phyloP scores from a whole-genome alignment of 441 rosid genomes.

The Erodium texanum region DNA sequence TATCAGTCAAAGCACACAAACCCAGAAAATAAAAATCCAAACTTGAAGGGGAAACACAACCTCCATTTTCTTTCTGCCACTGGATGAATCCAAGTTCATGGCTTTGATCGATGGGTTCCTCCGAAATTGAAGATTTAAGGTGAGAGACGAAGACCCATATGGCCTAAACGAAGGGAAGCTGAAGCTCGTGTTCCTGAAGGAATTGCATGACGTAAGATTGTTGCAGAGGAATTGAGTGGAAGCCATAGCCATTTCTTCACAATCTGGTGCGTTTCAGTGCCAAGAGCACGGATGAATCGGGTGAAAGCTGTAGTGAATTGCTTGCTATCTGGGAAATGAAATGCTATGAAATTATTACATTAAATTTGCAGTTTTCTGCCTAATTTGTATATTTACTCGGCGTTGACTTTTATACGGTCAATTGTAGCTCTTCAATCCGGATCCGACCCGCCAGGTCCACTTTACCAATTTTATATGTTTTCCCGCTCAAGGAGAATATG shows the following conservation, averaged over 20 bases:
- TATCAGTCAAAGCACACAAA: not conserved
- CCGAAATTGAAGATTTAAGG: slow-evolving; percentile 26
- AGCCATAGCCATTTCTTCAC: slow-evolving; percentile 23
- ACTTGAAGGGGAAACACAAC: not conserved
- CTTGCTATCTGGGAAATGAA: not conserved
- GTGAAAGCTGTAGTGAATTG: not conserved
- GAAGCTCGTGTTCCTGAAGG: slow-evolving; percentile 24
- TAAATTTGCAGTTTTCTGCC: not conserved
- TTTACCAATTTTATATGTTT: not conserved
- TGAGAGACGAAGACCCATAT: slow-evolving; percentile 20
- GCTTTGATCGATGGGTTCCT: slow-evolving; percentile 35
- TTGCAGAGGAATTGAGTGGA: slow-evolving; percentile 32
- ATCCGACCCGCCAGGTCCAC: not conserved
- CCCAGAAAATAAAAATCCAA: not conserved
- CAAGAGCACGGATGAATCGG: not conserved
- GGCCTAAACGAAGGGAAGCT: slow-evolving; percentile 21
- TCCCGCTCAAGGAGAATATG: not conserved
- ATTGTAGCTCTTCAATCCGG: not conserved
- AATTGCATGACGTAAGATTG: slow-evolving; percentile 22
- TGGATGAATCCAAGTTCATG: slow-evolving; percentile 17
- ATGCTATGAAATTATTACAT: not conserved
- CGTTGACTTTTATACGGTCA: no score
- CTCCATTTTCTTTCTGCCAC: slow-evolving; percentile 15
- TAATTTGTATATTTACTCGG: no score
- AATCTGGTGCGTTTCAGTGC: not conserved